These are phyloP conservation scores for Cladosporium sp. DNA, from an alignment of 2,329 filamentous ascomycete genomes.

Conservation along the genomic window DNA sequence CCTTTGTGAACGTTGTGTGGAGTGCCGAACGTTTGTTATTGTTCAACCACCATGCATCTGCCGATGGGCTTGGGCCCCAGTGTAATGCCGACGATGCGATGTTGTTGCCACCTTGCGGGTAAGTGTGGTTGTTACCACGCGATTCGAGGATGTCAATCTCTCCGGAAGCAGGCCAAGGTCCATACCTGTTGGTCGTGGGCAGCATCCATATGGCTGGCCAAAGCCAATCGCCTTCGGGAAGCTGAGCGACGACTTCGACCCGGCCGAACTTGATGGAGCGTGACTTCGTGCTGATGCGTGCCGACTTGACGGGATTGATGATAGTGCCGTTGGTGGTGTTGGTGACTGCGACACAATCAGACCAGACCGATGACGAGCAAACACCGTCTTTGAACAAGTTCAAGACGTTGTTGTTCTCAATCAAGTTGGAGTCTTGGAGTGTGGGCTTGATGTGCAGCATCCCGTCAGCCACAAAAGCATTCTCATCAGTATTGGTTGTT, in stretches of 20 bases:
- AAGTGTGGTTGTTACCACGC: slow-evolving; percentile 79
- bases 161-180: slow-evolving; percentile 74
- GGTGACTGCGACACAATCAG: slow-evolving; percentile 68
- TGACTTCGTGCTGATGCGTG: slow-evolving; percentile 74
- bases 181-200: slow-evolving; percentile 71
- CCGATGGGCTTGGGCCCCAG: slow-evolving; percentile 72
- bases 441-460: slow-evolving; percentile 75
- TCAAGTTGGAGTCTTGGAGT: slow-evolving; percentile 67
- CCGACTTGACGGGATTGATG: slow-evolving; percentile 76
- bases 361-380: slow-evolving; percentile 65
- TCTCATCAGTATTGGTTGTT: slow-evolving; percentile 72
- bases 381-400: slow-evolving; percentile 66
- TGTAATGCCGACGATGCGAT: slow-evolving; percentile 78
- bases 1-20: slow-evolving; percentile 70
- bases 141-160: slow-evolving; percentile 84
- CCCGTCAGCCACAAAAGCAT: slow-evolving; percentile 71
- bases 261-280: slow-evolving; percentile 77
- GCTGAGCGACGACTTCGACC: slow-evolving; percentile 75
- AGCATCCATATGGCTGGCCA: slow-evolving; percentile 95
- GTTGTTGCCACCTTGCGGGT: slow-evolving; percentile 76
- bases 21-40: slow-evolving; percentile 75
- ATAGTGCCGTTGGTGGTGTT: slow-evolving; percentile 78
- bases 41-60: slow-evolving; percentile 82
- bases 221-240: slow-evolving; percentile 80
- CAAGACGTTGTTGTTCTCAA: slow-evolving; percentile 67